Base-by-base conservation (phyloP, 116 monocot genomes). In the Zostera marina region DNA sequence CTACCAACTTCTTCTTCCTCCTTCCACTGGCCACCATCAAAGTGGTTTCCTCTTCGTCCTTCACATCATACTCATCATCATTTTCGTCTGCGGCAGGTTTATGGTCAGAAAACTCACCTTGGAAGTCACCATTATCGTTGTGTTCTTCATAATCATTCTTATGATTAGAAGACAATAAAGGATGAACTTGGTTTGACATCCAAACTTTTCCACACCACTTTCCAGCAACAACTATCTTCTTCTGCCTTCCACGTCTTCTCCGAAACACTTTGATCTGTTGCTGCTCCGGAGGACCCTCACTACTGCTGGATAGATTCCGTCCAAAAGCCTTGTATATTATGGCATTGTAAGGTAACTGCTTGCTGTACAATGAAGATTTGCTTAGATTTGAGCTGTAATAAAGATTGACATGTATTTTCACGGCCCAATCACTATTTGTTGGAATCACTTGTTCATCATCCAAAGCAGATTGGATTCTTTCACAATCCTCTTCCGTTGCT, bases 191-290 rank as follows among this genome's bases (percentile, higher is more conserved):
- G 63, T 86, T 86, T 9, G 78, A 65, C 85, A 83, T 85, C 98
- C 98, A 98, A 63, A 80, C 83, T 52, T 79, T 98, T 42, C 98
- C 98, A 57, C 98, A 98, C 98, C 98, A 98, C 61, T 78, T 82
- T 0, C 98, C 98, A 42, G 80, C 77, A 23, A 90, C 74, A 20
- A 70, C 65, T 60, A 77, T 63, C 58, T 86, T 89, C 71, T 83
- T 98, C 71, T 77, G 79, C 72, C 73, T 70, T 16, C 73, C 69
- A 38, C 51, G 54, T 39, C 64, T 81, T 52, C 74, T 78, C 41
- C 69, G 72, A 39, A 59, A 52, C 45, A 48, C 54, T 39, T 72
- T 78, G 44, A 54, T 39, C 42, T 70, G 77, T 21, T 47, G 42
- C 42, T 70, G 77, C 23, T 47, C 56, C 3, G 83, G 75, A 17